Conservation (phyloP, 2,329 filamentous ascomycete genomes). For the Akanthomyces uredinophilus region DNA sequence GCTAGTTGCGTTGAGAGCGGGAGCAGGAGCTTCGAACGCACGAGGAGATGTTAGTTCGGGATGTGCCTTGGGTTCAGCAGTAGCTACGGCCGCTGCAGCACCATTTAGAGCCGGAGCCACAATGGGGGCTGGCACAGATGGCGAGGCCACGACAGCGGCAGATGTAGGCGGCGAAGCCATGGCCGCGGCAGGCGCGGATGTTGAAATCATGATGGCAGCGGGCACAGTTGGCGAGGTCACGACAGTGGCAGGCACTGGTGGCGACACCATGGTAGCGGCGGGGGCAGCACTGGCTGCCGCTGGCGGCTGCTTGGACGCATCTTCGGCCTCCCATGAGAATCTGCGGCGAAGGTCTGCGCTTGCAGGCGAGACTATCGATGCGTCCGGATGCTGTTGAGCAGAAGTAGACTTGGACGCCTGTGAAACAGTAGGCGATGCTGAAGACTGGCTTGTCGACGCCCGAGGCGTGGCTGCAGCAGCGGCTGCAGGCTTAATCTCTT, state of each 20-base stretch:
- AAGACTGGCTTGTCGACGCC: neutral
- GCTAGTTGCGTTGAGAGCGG: neutral
- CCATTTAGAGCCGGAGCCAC: neutral
- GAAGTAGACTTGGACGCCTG: neutral
- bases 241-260: too few relatives aligned
- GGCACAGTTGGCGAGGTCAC: too few relatives aligned
- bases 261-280: slow-evolving; percentile 1
- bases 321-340: slow-evolving; percentile 35
- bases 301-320: neutral
- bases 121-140: neutral
- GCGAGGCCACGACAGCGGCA: neutral
- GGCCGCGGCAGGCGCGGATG: neutral
- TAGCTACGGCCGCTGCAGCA: neutral
- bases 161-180: too few relatives aligned
- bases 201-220: too few relatives aligned
- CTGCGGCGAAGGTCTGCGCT: slow-evolving; percentile 22
- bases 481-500: neutral
- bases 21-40: neutral
- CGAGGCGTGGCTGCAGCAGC: neutral
- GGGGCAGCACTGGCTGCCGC: neutral
- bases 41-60: slow-evolving; percentile 11
- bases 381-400: neutral
- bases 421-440: neutral
- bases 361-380: neutral
- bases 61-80: neutral